Evolutionary conservation across 495 filamentous ascomycete species (phyloP).

Genomic region (Lasiosphaeria hispida): DNA sequence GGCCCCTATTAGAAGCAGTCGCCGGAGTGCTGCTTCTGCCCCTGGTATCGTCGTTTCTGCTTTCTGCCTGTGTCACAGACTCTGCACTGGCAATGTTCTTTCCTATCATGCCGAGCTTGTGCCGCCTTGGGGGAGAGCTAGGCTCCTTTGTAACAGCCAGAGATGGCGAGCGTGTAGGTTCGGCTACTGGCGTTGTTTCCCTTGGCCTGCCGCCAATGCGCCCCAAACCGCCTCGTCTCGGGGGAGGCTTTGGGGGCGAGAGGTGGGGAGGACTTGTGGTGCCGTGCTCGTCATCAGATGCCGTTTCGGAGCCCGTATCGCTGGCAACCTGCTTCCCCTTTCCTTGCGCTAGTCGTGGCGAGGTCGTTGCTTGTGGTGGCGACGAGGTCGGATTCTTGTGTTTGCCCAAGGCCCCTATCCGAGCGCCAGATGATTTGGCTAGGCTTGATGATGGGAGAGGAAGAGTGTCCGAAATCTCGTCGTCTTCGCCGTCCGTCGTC

Average conservation of each 20-base stretch:
- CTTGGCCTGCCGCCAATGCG: constrained; percentile 41
- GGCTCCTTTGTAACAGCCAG: constrained; percentile 7
- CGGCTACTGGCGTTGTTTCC: constrained; percentile 2
- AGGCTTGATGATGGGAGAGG: not conserved
- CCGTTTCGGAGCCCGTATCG: constrained; percentile 37
- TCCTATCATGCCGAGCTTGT: constrained; percentile 39
- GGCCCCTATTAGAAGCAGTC: constrained; percentile 10
- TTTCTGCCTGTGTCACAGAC: constrained; percentile 8
- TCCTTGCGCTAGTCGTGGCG: constrained; percentile 6
- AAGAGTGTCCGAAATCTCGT: constrained; percentile 17
- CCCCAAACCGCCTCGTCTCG: constrained; percentile 35
- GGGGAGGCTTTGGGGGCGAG: constrained; percentile 21
- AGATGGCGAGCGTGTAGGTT: constrained; percentile 19
- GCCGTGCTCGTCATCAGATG: constrained; percentile 35
- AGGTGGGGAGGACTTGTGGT: not conserved
- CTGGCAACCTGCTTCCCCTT: not conserved
- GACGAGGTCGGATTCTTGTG: constrained; percentile 20
- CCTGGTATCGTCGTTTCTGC: constrained; percentile 13
- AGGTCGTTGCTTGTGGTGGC: constrained; percentile 9
- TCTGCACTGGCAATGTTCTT: constrained; percentile 22
- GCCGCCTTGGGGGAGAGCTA: constrained; percentile 16
- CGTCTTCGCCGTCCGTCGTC: constrained; percentile 37
- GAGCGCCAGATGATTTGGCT: constrained; percentile 7
- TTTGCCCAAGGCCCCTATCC: constrained; percentile 31
- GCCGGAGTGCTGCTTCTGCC: constrained; percentile 20